A percentile compares a stretch with the other conserved stretches of the same genome.
Conservation (phyloP, 768 basidiomycete species). For the Rhodotorula kratochvilovae region DNA sequence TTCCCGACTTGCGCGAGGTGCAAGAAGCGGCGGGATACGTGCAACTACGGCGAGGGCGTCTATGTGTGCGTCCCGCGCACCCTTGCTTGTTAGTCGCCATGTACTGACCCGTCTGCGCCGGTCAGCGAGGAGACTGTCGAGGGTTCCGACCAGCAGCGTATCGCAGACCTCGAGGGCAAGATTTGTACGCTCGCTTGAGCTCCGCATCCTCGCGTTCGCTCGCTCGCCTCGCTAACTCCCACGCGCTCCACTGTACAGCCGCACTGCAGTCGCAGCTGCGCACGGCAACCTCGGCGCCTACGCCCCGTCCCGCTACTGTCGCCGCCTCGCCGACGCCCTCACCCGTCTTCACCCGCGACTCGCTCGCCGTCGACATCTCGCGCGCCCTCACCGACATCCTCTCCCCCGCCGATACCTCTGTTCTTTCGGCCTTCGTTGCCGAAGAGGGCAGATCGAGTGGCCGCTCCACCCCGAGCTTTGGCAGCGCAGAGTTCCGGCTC, state of each 20-base stretch:
- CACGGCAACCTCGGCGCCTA: neutral
- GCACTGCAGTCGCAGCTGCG: conserved; percentile 13
- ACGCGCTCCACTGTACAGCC: too few relatives aligned
- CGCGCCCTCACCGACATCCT: conserved; percentile 8
- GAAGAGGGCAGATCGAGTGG: neutral
- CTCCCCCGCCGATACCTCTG: neutral
- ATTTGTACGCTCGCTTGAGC: neutral
- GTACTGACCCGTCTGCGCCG: neutral
- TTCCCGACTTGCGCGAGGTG: conserved; percentile 21
- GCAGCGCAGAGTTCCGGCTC: neutral
- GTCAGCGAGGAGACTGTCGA: conserved; percentile 26
- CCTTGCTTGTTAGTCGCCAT: neutral
- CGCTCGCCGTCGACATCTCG: neutral
- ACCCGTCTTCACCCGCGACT: neutral
- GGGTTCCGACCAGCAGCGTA: conserved; percentile 23
- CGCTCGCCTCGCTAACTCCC: neutral
- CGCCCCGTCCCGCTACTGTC: neutral
- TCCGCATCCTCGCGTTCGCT: neutral
- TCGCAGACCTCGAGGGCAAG: conserved; percentile 22
- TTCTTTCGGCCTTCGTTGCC: neutral
- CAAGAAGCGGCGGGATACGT: conserved; percentile 26
- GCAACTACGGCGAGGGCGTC: conserved; percentile 26
- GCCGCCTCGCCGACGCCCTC: neutral
- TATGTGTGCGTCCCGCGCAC: conserved; percentile 9
- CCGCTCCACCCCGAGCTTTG: too few relatives aligned